phyloP scores from a whole-genome alignment of 306 rosid species.

The Citrullus amarus region DNA sequence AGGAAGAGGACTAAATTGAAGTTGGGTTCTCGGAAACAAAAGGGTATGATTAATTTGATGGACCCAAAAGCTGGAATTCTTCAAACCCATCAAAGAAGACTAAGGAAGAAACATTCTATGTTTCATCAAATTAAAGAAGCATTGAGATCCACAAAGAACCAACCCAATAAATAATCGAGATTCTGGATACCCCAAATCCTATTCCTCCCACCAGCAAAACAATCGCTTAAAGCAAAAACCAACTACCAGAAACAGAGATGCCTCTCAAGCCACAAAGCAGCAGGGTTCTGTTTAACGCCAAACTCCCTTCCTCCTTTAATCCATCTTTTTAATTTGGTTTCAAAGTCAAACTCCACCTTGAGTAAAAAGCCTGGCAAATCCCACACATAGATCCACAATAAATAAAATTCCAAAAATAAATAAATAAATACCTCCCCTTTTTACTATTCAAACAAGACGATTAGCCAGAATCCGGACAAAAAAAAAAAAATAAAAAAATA shows the following conservation, averaged over 20 bases:
- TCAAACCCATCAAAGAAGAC: slow-evolving; percentile 29
- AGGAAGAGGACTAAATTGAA: slow-evolving; percentile 24
- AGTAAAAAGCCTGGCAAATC: slow-evolving; percentile 55
- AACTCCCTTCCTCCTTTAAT: slow-evolving; percentile 18
- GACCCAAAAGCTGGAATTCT: slow-evolving; percentile 19
- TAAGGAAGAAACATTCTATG: slow-evolving; percentile 10
- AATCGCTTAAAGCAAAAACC: slow-evolving; percentile 17
- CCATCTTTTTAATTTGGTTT: slow-evolving; percentile 14
- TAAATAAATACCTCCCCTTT: not conserved
- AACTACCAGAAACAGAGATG: slow-evolving; percentile 2
- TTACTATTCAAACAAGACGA: not conserved
- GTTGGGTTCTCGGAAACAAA: slow-evolving; percentile 12
- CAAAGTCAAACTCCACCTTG: slow-evolving; percentile 65
- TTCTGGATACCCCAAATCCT: slow-evolving; percentile 21
- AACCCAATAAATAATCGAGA: slow-evolving; percentile 13
- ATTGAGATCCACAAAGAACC: slow-evolving; percentile 25
- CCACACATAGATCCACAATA: slow-evolving; percentile 22
- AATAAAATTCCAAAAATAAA: slow-evolving; percentile 11
- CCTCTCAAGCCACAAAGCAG: not conserved
- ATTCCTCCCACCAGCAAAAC: slow-evolving; percentile 27
- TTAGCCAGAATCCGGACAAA: not conserved
- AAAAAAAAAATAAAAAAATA: not conserved
- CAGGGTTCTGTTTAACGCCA: slow-evolving; percentile 16
- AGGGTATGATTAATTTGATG: not conserved
- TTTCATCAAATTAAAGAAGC: slow-evolving; percentile 24